Percentiles rank a stretch among this genome's conserved stretches.
phyloP scores from a whole-genome alignment of 257 asterid species.

The Coffea canephora region DNA sequence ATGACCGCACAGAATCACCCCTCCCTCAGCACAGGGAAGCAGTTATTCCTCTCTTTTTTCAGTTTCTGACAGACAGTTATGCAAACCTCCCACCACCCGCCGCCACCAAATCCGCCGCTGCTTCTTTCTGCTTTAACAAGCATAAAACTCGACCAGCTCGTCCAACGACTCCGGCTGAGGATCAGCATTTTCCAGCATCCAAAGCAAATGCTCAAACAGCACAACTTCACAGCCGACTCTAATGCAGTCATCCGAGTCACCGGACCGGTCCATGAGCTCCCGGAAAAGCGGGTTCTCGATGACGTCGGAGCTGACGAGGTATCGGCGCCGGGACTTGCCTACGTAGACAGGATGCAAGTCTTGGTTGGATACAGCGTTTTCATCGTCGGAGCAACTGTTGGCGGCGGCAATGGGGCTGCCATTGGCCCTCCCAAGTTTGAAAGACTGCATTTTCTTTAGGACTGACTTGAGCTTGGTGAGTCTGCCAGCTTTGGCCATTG shows the following conservation, averaged over 20 bases:
- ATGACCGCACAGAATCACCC: constrained; percentile 30
- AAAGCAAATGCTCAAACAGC: constrained; percentile 79
- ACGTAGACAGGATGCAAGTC: constrained; percentile 77
- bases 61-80: constrained; percentile 27
- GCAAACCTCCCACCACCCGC: background rate
- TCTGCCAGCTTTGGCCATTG: constrained; percentile 82
- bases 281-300: constrained; percentile 82
- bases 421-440: constrained; percentile 61
- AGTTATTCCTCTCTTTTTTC: constrained; percentile 12
- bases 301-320: constrained; percentile 69
- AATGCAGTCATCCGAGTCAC: constrained; percentile 33
- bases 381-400: constrained; percentile 18
- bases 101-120: background rate
- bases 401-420: constrained; percentile 36
- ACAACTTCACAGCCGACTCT: constrained; percentile 84
- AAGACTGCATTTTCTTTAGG: constrained; percentile 88
- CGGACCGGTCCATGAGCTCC: constrained; percentile 59
- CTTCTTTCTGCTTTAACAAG: constrained; percentile 40
- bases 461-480: constrained; percentile 86
- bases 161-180: constrained; percentile 79
- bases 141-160: constrained; percentile 72
- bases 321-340: constrained; percentile 85
- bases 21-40: constrained; percentile 5
- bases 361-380: constrained; percentile 12
- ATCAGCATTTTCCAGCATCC: constrained; percentile 86